Evolutionary conservation across 2,329 filamentous ascomycete genomes (phyloP).

Genomic region (Fusarium sp.): DNA sequence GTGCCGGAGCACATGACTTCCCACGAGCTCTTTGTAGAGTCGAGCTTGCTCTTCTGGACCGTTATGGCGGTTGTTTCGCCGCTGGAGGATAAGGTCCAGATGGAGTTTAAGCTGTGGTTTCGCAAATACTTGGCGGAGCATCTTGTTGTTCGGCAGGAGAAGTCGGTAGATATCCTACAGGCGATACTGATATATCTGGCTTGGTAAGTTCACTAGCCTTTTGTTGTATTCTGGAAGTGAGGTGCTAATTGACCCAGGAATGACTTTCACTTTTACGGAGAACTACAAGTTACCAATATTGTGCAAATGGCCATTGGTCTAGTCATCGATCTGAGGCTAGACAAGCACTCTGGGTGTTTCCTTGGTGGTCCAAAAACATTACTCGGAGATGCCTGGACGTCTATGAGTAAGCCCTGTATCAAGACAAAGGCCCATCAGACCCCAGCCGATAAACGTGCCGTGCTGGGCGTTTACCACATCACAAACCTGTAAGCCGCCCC

Average conservation of each 20-base stretch:
- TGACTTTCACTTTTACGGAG: slow-evolving; percentile 57
- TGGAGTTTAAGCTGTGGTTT: slow-evolving; percentile 54
- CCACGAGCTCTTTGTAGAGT: slow-evolving; percentile 50
- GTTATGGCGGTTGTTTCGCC: slow-evolving; percentile 54
- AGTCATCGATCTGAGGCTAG: slow-evolving; percentile 56
- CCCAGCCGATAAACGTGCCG: slow-evolving; percentile 56
- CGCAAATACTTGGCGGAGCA: slow-evolving; percentile 54
- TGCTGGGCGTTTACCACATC: slow-evolving; percentile 58
- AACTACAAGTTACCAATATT: slow-evolving; percentile 55
- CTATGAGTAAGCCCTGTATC: slow-evolving; percentile 34
- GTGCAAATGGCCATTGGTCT: slow-evolving; percentile 57
- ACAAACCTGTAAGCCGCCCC: slow-evolving; percentile 50
- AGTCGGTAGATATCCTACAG: slow-evolving; percentile 55
- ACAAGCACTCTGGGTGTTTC: slow-evolving; percentile 47
- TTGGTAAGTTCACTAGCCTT: slow-evolving; percentile 49
- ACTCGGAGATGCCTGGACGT: slow-evolving; percentile 52
- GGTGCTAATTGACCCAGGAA: slow-evolving; percentile 47
- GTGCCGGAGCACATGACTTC: slow-evolving; percentile 47
- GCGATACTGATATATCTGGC: slow-evolving; percentile 55
- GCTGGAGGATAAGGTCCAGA: slow-evolving; percentile 51
- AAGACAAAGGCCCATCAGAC: slow-evolving; percentile 46
- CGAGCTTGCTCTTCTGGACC: slow-evolving; percentile 56
- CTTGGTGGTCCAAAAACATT: slow-evolving; percentile 48
- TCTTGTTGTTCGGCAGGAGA: slow-evolving; percentile 56
- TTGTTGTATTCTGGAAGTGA: fast-evolving